Conservation (phyloP, 2,329 filamentous ascomycete species). For the Trichophyton mentagrophytes region DNA sequence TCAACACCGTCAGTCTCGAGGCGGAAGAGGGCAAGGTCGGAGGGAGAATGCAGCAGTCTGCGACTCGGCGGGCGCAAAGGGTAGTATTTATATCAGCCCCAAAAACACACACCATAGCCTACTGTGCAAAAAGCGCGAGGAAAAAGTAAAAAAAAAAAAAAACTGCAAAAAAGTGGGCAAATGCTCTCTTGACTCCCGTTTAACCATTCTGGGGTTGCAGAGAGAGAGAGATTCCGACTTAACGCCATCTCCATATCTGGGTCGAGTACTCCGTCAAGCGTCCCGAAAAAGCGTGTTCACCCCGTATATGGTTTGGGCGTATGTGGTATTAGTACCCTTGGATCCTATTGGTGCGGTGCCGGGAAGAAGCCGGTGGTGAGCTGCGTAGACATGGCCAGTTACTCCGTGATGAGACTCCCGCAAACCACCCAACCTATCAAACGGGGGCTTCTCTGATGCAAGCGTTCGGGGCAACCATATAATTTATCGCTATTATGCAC, state of each 20-base stretch:
- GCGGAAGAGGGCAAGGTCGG: not conserved
- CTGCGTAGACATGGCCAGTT: not conserved
- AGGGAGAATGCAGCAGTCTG: not conserved
- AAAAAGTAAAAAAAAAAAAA: not conserved
- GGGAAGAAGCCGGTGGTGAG: not conserved
- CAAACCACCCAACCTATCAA: not conserved
- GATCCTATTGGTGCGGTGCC: not conserved
- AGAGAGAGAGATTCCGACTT: not conserved
- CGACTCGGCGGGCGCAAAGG: not conserved
- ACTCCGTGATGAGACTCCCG: not conserved
- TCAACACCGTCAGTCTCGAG: not conserved
- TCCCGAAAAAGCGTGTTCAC: not conserved
- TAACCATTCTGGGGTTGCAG: constrained; percentile 1
- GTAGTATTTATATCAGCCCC: not conserved
- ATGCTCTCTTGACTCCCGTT: not conserved
- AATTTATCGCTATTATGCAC: not conserved
- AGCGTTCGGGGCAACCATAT: not conserved
- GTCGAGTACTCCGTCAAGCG: not conserved
- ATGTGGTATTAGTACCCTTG: not conserved
- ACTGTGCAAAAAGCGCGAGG: not conserved
- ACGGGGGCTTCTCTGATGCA: not conserved
- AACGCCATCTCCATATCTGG: constrained; percentile 2
- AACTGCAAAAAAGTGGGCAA: constrained; percentile 2
- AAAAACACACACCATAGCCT: not conserved
- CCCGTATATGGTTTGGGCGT: not conserved